Base-by-base conservation (phyloP, 768 basidiomycete species). In the Amanita molliuscula region DNA sequence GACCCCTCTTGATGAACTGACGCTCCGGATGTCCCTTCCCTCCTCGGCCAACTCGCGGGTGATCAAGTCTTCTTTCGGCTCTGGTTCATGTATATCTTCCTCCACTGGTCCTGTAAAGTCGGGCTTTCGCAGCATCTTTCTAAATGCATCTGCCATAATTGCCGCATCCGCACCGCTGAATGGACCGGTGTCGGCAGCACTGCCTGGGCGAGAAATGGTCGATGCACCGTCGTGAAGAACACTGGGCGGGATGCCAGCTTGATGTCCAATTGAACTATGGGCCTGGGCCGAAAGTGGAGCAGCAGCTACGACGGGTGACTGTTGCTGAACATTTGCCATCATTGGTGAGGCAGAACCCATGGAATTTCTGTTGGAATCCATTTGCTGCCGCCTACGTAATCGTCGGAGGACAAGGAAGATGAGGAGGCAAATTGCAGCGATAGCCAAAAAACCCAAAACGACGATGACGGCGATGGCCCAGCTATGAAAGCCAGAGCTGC, bases 401-500 rank as follows among this genome's bases (percentile, higher is more conserved):
- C 82, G 76, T 26, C 85, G 81, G 62, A 88, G 67, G 61, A 89
- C 75, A 63, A 90, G 66, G 72, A 88, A 90, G 33, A 72, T 68
- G 47, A 89, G 75, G 45, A 84, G 64, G 55, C 82, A 79, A 4
- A 77, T 70, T 11, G 84, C 79, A 37, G 79, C 74, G 54, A 92
- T 81, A 49, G 90, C 88, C 53, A 92, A 72, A 67, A 91, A 84
- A 21, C 88, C 90, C 21, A 94, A 78, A 36, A 93, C 77, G 42
- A 84, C 84, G 47, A 93, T 88, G 55, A 93, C 84, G 47, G 93
- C 89, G 59, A 94, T 94, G 8, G 88, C 92, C 91, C 89, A 93
- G 60, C 79, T 79, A 7, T 89, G 91, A 61, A 92, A 92, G 31
- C 70, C 57, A 13, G 72, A 60, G 50, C 54, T 60, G 45, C 59